Conservation (phyloP, 2,329 filamentous ascomycete genomes). For the Claviceps sp. region DNA sequence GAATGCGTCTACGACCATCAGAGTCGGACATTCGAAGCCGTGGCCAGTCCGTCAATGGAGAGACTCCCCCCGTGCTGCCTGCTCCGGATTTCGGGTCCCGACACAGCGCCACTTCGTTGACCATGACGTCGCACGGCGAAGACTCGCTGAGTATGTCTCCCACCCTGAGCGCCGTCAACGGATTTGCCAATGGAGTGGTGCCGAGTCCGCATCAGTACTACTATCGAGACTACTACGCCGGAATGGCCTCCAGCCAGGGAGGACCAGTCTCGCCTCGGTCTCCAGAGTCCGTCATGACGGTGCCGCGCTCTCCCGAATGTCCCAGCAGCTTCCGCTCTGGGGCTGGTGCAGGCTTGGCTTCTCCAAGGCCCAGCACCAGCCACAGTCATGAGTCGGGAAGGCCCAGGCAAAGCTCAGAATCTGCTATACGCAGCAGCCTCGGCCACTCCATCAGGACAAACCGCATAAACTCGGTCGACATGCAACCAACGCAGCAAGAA, state of each 20-base stretch:
- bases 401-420: slow-evolving; percentile 40
- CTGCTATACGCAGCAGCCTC: slow-evolving; percentile 26
- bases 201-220: slow-evolving; percentile 42
- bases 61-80: slow-evolving; percentile 48
- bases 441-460: slow-evolving; percentile 43
- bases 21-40: slow-evolving; percentile 41
- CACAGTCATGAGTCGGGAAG: slow-evolving; percentile 44
- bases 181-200: slow-evolving; percentile 10
- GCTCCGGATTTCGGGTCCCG: slow-evolving; percentile 53
- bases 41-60: slow-evolving; percentile 48
- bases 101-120: slow-evolving; percentile 32
- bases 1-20: slow-evolving; percentile 33
- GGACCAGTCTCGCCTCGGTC: slow-evolving; percentile 45
- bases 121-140: too few species aligned
- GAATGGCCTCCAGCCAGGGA: slow-evolving; percentile 27
- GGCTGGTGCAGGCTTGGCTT: slow-evolving; percentile 22
- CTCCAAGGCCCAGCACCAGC: slow-evolving; percentile 43
- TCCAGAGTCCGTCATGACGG: slow-evolving; percentile 27
- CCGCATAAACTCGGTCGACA: slow-evolving; percentile 30
- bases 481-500: slow-evolving; percentile 33
- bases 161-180: slow-evolving; percentile 20
- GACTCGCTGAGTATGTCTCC: slow-evolving; percentile 50
- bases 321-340: slow-evolving; percentile 34
- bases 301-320: slow-evolving; percentile 40
- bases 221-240: slow-evolving; percentile 41